A percentile compares a stretch with the other conserved stretches of the same genome.
phyloP scores from a whole-genome alignment of 2,329 filamentous ascomycete species.

The Diatrype stigma region DNA sequence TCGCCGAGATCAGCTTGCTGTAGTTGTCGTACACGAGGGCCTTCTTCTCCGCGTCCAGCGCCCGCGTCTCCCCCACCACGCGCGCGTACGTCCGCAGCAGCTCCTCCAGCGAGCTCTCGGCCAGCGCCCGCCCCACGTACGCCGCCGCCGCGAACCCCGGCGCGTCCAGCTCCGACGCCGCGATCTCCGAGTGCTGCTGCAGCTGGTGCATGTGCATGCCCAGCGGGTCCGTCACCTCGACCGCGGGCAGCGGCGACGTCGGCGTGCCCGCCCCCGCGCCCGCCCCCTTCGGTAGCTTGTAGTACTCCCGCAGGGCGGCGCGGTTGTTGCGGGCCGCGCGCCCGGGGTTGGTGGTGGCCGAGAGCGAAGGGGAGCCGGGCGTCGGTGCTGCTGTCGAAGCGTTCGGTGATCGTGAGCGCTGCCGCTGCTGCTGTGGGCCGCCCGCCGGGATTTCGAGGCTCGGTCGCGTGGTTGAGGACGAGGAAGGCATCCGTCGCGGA shows the following conservation, averaged over 20 bases:
- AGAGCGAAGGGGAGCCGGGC: conserved; percentile 16
- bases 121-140: conserved; percentile 60
- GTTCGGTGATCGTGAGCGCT: conserved; percentile 53
- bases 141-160: conserved; percentile 67
- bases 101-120: conserved; percentile 61
- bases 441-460: conserved; percentile 57
- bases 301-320: conserved; percentile 87
- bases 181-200: conserved; percentile 50
- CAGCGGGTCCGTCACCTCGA: conserved; percentile 39
- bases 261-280: conserved; percentile 5
- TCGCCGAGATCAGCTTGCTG: conserved; percentile 92
- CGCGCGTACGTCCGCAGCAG: conserved; percentile 67
- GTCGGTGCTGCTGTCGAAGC: conserved; percentile 27
- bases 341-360: conserved; percentile 21
- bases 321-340: conserved; percentile 66
- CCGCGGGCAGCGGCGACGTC: conserved; percentile 33
- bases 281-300: conserved; percentile 64
- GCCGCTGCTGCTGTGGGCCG: too few species aligned
- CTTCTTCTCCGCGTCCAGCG: conserved; percentile 92
- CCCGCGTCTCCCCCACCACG: conserved; percentile 75
- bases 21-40: conserved; percentile 98
- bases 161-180: conserved; percentile 68
- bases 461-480: conserved; percentile 70
- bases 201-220: conserved; percentile 15
- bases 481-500: conserved; percentile 55